Evolutionary conservation across 2,329 filamentous ascomycete genomes (phyloP).

Genomic region (Ramularia endophylla): DNA sequence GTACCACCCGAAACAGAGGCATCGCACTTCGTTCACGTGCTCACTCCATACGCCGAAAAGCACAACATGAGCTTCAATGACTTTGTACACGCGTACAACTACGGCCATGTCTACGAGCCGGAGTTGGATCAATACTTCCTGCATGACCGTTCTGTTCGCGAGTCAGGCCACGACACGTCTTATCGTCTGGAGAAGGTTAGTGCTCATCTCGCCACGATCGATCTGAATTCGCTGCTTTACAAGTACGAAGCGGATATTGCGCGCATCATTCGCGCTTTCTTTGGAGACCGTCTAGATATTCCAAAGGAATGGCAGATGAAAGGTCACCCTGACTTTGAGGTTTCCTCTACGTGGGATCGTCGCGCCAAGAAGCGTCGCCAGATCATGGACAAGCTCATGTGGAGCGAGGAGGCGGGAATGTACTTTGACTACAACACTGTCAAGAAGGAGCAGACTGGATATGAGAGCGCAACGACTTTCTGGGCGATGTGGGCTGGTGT

Average conservation of each 20-base stretch:
- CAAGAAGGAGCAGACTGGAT: slow-evolving; percentile 71
- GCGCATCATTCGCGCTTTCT: slow-evolving; percentile 74
- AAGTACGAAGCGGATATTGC: slow-evolving; percentile 97
- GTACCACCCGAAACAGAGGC: slow-evolving; percentile 91
- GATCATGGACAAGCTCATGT: slow-evolving; percentile 86
- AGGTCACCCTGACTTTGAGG: slow-evolving; percentile 61
- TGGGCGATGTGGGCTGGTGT: slow-evolving; percentile 97
- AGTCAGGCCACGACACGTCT: slow-evolving; percentile 94
- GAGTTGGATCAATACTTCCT: slow-evolving; percentile 93
- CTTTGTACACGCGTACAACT: slow-evolving; percentile 86
- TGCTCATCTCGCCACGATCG: slow-evolving; percentile 85
- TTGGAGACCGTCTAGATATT: slow-evolving; percentile 75
- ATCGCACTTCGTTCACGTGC: slow-evolving; percentile 75
- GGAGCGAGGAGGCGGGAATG: slow-evolving; percentile 89
- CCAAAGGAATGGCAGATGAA: slow-evolving; percentile 74
- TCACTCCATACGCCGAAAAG: slow-evolving; percentile 78
- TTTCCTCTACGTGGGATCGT: slow-evolving; percentile 84
- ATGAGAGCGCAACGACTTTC: slow-evolving; percentile 90
- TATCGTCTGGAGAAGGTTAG: slow-evolving; percentile 87
- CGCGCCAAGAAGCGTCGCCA: slow-evolving; percentile 77
- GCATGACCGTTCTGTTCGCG: slow-evolving; percentile 90
- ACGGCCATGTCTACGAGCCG: slow-evolving; percentile 68
- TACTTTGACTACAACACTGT: slow-evolving; percentile 96
- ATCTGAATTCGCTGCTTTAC: slow-evolving; percentile 90
- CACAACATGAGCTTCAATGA: slow-evolving; percentile 73